Conservation (phyloP, 2,329 filamentous ascomycete species). For the Leptographium radiaticola region DNA sequence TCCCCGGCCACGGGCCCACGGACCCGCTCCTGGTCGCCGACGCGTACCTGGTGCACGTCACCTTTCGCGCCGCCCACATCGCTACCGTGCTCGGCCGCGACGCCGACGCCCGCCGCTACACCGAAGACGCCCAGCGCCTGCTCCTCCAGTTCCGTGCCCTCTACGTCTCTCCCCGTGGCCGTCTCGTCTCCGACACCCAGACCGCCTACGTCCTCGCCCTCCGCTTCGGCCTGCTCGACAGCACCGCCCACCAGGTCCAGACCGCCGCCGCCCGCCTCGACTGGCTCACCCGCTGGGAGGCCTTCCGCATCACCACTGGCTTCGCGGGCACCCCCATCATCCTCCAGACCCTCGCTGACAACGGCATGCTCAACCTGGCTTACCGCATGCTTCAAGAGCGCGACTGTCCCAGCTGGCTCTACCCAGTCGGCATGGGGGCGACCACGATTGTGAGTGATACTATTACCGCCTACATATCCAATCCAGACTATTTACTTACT, state of each 20-base stretch:
- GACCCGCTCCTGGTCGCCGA: slow-evolving; percentile 22
- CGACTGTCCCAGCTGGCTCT: slow-evolving; percentile 22
- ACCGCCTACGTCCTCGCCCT: slow-evolving; percentile 16
- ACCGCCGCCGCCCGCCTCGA: slow-evolving; percentile 7
- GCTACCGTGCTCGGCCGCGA: slow-evolving; percentile 12
- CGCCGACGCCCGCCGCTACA: slow-evolving; percentile 12
- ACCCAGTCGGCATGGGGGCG: slow-evolving; percentile 23
- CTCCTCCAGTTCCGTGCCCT: slow-evolving; percentile 11
- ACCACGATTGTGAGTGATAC: slow-evolving; percentile 18
- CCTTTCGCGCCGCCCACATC: slow-evolving; percentile 14
- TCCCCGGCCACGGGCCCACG: slow-evolving; percentile 19
- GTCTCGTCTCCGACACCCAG: slow-evolving; percentile 13
- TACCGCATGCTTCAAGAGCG: slow-evolving; percentile 24
- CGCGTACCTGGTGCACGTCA: slow-evolving; percentile 22
- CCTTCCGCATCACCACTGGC: slow-evolving; percentile 14
- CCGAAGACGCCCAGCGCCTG: slow-evolving; percentile 14
- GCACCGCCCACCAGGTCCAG: background rate
- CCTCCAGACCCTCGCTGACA: slow-evolving; percentile 7
- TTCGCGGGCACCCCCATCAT: slow-evolving; percentile 16
- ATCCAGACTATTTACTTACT: no score
- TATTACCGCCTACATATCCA: background rate
- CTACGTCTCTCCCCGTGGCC: slow-evolving; percentile 10
- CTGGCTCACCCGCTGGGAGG: slow-evolving; percentile 4
- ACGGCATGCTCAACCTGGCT: slow-evolving; percentile 3
- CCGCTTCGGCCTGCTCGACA: slow-evolving; percentile 11